A percentile compares a stretch with the other conserved stretches of the same genome.
These are phyloP conservation scores for sweet orange (Citrus sinensis) DNA, from an alignment of 345 rosid species.

Conservation along the genomic window DVS_A1.0 CM039167.1:8707001-8707500, in stretches of 20 bases:
- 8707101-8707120: neutral
- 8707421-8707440: neutral
- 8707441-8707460: neutral
- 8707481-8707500: neutral
- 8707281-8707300: neutral
- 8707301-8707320: neutral
- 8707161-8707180: neutral
- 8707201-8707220: neutral
- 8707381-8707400: neutral
- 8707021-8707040: too few species aligned
- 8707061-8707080: too few species aligned
- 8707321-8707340: neutral
- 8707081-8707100: neutral
- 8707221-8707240: neutral
- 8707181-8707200: neutral
- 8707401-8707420: neutral
- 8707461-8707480: neutral
- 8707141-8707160: neutral
- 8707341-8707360: too few species aligned
- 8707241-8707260: neutral
- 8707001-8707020: neutral
- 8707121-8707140: neutral
- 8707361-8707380: neutral
- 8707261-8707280: neutral
- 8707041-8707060: too few species aligned